Evolutionary conservation across 805 yeast genomes (phyloP), one percentile per base, ranked within the genome.

Genomic region (Yarrowia divulgata): DNA sequence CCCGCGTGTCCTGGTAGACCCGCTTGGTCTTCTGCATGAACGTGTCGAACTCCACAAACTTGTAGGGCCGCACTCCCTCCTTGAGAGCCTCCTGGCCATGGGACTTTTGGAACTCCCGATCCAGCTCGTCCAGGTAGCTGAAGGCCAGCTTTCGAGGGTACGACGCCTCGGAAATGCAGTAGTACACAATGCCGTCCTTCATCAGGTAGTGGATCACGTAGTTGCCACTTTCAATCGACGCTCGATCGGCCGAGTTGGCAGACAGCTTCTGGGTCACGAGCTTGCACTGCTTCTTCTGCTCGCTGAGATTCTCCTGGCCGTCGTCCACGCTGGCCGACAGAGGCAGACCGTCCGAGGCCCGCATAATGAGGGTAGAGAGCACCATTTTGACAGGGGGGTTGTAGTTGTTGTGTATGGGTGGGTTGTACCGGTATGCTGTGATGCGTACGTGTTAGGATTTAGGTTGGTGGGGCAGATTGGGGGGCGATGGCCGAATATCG

Each of bases 111-210:
- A 94, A 95, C 78, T 94, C 98, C 71, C 83, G 85, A 48, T 92
- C 85, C 34, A 94, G 84, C 76, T 94, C 99, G 48, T 86, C 83
- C 69, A 94, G 82, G 79, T 92, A 94, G 50, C 97, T 88, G 74
- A 93, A 93, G 14, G 97, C 97, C 70, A 94, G 82, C 74, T 91
- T 92, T 72, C 96, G 84, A 1, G 98, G 97, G 75, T 92, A 95
- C 32, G 90, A 84, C 71, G 82, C 82, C 62, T 90, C 95, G 71
- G 93, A 86, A 57, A 95, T 89, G 71, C 89, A 88, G 73, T 94
- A 81, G 78, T 92, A 94, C 48, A 91, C 84, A 64, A 94, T 86
- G n/a, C 83, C 82, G 72, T 88, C 83, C 42, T 80, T 77, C 64
- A 89, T 84, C 54, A 91, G 79, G 76, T 94, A 94, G 78, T 93